Evolutionary conservation across 768 basidiomycete species (phyloP), one percentile per base, ranked within the genome.

Genomic region (Phaffia tasmanica): DNA sequence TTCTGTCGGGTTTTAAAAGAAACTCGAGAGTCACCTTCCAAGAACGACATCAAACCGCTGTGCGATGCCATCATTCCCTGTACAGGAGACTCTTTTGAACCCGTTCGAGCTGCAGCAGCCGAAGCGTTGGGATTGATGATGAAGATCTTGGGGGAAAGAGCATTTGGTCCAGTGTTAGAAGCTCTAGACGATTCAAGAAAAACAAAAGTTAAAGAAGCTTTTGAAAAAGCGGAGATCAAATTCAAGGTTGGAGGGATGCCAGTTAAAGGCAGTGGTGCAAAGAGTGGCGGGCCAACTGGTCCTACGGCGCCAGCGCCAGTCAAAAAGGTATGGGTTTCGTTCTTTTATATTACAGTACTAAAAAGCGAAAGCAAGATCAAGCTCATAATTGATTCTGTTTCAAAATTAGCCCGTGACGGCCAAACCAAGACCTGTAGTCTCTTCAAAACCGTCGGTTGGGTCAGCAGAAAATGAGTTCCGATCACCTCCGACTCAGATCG

Each of bases 71-170:
- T 97, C 18, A 84, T 86, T 7, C 72, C 78, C 6, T 80, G 92
- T 9, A 81, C 97, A 16, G 92, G 91, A 76, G 95, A 99, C 74
- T 82, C 87, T 15, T 85, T 84, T 69, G 94, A 89, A 74, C 87
- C 87, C 35, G 89, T 92, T 29, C 83, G 95, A 54, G 86, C 85
- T 65, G 88, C 92, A 70, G 89, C 92, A n/a, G 92, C 92, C 0
- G 81, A 81, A 49, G 87, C 85, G 71, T 79, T 99, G 46, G 95
- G 94, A 21, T 86, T 84, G 0, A 77, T 98, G 71, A 93, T 93
- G 88, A 97, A 89, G 80, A 93, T 98, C 82, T 83, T 98, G 15
- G 95, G 95, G 25, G 94, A 98, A 74, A 81, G 94, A 32, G 86
- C 87, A 21, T 81, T 99, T 55, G 91, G 87, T 73, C 89, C 89